Base-by-base conservation (phyloP, 352 stramenopile genomes). In the Globisporangium abappressorium region DNA sequence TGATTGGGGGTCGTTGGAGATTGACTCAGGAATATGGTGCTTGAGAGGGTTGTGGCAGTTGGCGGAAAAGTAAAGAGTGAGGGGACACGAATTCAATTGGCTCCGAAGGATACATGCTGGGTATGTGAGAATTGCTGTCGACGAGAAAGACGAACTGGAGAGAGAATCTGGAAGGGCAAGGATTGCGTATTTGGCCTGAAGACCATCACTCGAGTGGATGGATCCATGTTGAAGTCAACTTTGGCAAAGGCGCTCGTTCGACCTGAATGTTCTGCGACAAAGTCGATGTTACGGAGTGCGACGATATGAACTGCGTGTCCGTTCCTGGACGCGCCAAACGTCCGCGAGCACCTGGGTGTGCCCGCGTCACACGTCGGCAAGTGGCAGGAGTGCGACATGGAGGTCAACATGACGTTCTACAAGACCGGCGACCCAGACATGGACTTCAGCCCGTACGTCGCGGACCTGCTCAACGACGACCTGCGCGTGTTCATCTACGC, bases 401-500 rank as follows among this genome's bases (percentile, higher is more conserved):
- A 92, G 3, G 91, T 99, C 36, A 94, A 96, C 65, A 66, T 82
- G 57, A 85, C 85, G 7, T 98, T 99, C 30, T 33, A 33, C 30
- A 33, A 33, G 30, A 33, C 3, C 30, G 30, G 30, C 3, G 30
- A 33, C 30, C 30, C 30, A 33, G 30, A 5, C 70, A 77, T 69
- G 22, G 95, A 99, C 70, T 94, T 84, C 80, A 83, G 90, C 38
- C 68, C 75, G 8, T 90, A 91, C 59, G 76, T 98, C 14, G 81
- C 82, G 0, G 90, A 97, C 51, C 72, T 99, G 58, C 76, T 99
- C 20, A 74, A 91, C 46, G 76, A 76, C 24, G 70, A 69, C 15
- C 63, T 91, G 12, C 82, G 83, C 1, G 94, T 98, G 12, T 80
- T 99, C 24, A 93, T 99, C 62, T 99, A 99, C 80, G 90, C 93